Conservation (phyloP, 176 grass and related monocot species). For the Oryza punctata region DNA sequence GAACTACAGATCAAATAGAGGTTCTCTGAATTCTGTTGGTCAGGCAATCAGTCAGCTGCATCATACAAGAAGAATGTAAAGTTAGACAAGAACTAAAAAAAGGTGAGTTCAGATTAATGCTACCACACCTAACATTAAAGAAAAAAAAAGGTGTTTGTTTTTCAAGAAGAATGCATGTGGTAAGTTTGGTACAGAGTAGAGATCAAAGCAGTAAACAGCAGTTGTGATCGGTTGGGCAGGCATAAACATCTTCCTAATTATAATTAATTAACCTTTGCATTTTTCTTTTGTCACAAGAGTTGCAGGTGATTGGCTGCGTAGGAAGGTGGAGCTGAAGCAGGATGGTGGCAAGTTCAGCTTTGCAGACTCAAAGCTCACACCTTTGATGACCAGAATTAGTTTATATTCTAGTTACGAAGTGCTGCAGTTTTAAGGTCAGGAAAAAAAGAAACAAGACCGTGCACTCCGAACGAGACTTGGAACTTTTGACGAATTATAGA, state of each 20-base stretch:
- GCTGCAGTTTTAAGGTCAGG: neutral
- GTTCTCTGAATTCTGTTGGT: neutral
- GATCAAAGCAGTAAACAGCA: neutral
- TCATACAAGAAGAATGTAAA: slow-evolving; percentile 5
- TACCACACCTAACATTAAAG: slow-evolving; percentile 11
- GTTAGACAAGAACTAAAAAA: neutral
- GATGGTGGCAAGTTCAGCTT: neutral
- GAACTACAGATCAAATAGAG: neutral
- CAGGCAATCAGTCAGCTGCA: slow-evolving; percentile 4
- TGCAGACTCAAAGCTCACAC: neutral
- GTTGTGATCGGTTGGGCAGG: slow-evolving; percentile 1
- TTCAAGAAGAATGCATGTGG: slow-evolving; percentile 4
- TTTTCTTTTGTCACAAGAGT: neutral
- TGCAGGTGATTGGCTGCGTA: neutral
- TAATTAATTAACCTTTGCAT: neutral
- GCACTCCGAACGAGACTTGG: neutral
- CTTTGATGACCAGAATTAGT: neutral
- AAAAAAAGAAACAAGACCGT: neutral
- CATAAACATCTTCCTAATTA: neutral
- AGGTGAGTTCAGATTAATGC: slow-evolving; percentile 8
- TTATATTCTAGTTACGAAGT: neutral
- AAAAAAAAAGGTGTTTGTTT: neutral
- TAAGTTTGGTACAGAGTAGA: slow-evolving; percentile 3
- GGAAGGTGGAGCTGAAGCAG: neutral
- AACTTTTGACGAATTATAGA: neutral